Base-by-base conservation (phyloP, 2,329 filamentous ascomycete species). In the Pezicula neosporulosa region DNA sequence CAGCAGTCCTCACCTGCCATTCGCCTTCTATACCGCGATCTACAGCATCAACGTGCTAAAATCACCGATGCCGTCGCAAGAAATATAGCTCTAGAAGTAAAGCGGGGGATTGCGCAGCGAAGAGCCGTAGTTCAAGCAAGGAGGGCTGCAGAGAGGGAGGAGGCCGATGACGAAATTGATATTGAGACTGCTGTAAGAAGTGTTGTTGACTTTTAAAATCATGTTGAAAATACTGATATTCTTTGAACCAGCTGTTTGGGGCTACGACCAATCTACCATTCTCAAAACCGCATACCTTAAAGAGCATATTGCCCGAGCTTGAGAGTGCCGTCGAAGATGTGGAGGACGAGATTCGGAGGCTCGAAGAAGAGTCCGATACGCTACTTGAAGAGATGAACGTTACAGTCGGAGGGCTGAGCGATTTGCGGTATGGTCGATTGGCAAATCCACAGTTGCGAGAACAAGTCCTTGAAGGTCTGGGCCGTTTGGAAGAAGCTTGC, bases 401-500 rank as follows among this genome's bases (percentile, higher is more conserved):
- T 50, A 85, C 79, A 0, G 79, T 94, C 15, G 86, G 86, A 30
- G 82, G 81, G 44, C 72, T 96, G 66, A 95, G 90, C 68, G 89
- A 95, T 68, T 75, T 96, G 50, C 83, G 89, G 43, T 93, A 94
- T 63, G 90, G 91, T 36, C 85, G 84, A 50, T 79, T 94, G 52
- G 77, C 81, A 35, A 87, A 88, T 56, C 68, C 76, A 19, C 76
- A 82, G 53, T 70, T 92, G 30, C 76, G 76, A 24, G 77, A 82
- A 44, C 85, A 91, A 58, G 80, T 90, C 28, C 71, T 90, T 16
- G 80, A 85, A 44, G 85, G 85, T 6, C 72, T 94, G 35, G 72
- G 76, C 55, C 77, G 78, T 55, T 73, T 90, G 33, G 82, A 88
- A 65, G 51, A 16, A 21, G 55, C 57, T 46, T 63, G 62, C 44